Percentiles rank a stretch among this genome's conserved stretches.
phyloP scores from a whole-genome alignment of 2,329 filamentous ascomycete genomes.

The Fusarium chlamydosporum region DNA sequence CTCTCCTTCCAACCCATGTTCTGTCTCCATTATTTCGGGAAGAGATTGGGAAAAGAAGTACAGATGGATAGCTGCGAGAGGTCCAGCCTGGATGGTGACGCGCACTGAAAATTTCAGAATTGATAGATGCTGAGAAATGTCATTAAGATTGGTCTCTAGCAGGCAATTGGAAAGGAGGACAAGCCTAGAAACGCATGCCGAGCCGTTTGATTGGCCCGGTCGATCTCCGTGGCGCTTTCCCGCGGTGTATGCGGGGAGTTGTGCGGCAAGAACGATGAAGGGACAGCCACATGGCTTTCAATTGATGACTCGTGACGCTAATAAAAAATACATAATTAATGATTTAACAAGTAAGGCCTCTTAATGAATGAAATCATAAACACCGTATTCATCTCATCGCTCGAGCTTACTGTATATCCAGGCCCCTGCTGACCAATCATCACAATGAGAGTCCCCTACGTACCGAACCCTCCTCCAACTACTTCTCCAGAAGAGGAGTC shows the following conservation, averaged over 20 bases:
- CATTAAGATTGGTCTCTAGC: not conserved
- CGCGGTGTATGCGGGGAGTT: not conserved
- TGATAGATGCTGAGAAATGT: not conserved
- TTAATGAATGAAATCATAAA: too few relatives aligned
- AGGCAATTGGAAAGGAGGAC: too few relatives aligned
- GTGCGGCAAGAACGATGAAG: not conserved
- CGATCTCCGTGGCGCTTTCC: not conserved
- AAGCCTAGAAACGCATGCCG: too few relatives aligned
- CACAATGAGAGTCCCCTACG: slow-evolving; percentile 11
- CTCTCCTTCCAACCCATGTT: not conserved
- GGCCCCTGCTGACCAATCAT: not conserved
- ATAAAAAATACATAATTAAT: too few relatives aligned
- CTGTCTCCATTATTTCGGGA: slow-evolving; percentile 4
- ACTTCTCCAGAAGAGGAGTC: not conserved
- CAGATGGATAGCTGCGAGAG: not conserved
- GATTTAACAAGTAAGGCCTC: too few relatives aligned
- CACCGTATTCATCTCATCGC: too few relatives aligned
- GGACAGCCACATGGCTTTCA: too few relatives aligned
- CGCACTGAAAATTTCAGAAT: not conserved
- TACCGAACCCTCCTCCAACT: slow-evolving; percentile 5
- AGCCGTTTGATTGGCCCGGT: slow-evolving; percentile 2
- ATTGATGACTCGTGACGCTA: not conserved
- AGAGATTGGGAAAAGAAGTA: not conserved
- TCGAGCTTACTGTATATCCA: too few relatives aligned
- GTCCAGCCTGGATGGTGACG: not conserved